A percentile compares a stretch with the other conserved stretches of the same genome.
These are phyloP conservation scores for Aspergillus versicolor DNA, from an alignment of 2,329 filamentous ascomycete genomes.

Conservation along the genomic window DNA sequence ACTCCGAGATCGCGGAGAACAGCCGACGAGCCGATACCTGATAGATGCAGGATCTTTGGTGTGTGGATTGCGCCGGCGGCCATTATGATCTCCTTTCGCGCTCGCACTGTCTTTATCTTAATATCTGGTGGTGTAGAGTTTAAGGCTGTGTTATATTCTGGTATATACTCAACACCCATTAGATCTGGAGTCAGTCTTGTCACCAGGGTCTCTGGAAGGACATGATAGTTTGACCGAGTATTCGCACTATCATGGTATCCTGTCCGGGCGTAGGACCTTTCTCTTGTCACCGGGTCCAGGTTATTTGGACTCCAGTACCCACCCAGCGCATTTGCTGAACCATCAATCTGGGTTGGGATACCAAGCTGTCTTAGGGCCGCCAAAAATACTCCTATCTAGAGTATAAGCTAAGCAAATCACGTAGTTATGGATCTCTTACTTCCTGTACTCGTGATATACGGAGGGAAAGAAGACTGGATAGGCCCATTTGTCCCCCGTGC, in stretches of 20 bases:
- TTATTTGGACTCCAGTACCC: conserved; percentile 2
- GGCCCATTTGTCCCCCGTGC: background rate
- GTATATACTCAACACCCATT: background rate
- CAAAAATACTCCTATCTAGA: background rate
- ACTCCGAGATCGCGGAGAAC: background rate
- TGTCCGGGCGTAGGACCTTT: background rate
- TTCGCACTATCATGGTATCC: background rate
- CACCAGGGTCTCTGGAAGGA: background rate
- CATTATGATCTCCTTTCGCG: background rate
- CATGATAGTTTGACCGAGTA: background rate
- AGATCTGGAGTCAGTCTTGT: background rate
- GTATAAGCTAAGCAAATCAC: too few species aligned
- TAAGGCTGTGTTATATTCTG: background rate
- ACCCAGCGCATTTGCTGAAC: background rate
- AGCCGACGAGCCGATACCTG: background rate
- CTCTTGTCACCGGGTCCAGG: background rate
- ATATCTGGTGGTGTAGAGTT: background rate
- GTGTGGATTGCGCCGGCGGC: conserved; percentile 4
- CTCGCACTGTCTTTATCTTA: background rate
- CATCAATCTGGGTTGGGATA: conserved; percentile 1
- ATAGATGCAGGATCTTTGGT: conserved; percentile 1
- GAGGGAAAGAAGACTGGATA: background rate
- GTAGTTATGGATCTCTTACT: too few species aligned
- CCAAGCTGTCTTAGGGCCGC: background rate
- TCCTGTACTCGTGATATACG: background rate